Base-by-base conservation (phyloP, 805 yeast genomes). In the Schwanniomyces yamadae region DNA sequence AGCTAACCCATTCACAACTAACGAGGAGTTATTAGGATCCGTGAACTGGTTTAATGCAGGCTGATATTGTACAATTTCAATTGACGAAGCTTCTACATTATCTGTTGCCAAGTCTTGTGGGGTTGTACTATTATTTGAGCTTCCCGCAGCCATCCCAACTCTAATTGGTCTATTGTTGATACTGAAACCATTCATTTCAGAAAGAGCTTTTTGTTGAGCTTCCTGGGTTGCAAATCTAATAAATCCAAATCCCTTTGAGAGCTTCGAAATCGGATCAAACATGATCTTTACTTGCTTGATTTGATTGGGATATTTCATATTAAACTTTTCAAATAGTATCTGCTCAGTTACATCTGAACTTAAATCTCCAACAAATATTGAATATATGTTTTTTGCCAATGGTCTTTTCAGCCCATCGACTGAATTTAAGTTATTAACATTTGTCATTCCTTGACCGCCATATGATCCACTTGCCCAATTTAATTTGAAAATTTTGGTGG, bases 331-430 rank as follows among this genome's bases (percentile, higher is more conserved):
- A 39, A 75, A 73, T 16, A 89, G 65, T 25, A 71, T 66, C 11
- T 73, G 68, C 41, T 89, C 96, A 12, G 80, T 78, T 15, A 85
- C 81, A 36, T 81, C 86, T 15, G 82, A 78, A 6, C 82, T 79
- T 43, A 89, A 62, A 57, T 88, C 96, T 29, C 96, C 96, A 12
- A 90, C 91, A 60, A 89, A 89, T 15, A 90, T 69, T 1, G 95
- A 82, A 45, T 37, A 51, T 7, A 54, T 57, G 26, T 40, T 44
- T 36, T 40, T 35, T n/a, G 15, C 16, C 4, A 14, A 11, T 11
- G 28, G 15, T 15, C 22, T 38, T 14, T 7, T 24, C 16, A 4
- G 14, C 19, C 14, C 25, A 15, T 12, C 27, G 6, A 7, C 19
- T 22, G 10, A 18, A 27, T 21, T 24, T n/a, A n/a, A n/a, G n/a